Base-by-base conservation (phyloP, 2,329 filamentous ascomycete genomes). In the Stachybotrys echinatus region DNA sequence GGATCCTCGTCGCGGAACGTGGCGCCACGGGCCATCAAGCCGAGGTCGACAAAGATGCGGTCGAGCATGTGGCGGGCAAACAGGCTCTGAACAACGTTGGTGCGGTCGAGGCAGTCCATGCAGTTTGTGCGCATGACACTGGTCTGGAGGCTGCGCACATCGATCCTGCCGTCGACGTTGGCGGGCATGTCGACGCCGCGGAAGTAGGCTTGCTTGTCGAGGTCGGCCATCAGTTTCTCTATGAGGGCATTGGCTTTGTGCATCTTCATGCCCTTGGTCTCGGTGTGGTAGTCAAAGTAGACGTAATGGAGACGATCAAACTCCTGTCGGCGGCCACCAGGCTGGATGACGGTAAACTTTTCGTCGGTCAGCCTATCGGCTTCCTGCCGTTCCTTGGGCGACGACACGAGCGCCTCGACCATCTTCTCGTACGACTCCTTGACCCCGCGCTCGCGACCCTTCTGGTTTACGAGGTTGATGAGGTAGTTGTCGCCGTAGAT, bases 101-200 rank as follows among this genome's bases (percentile, higher is more conserved):
- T 99, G 48, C 94, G 88, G 69, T 99, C 94, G 14, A 99, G 81
- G 58, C 95, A 99, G 70, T 99, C 94, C 94, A 99, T 99, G 73
- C 94, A 99, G 68, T 99, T 99, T 38, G 94, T 96, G 48, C 94
- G 86, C 55, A 99, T 92, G 17, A 97, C 92, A 53, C 89, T 91
- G 1, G 84, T 89, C 75, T 99, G 94, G 55, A 83, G 79, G 54
- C 82, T 85, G 55, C 91, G 85, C 31, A 90, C 82, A 60, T 97
- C 92, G 12, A 96, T 77, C 18, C 81, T 83, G 23, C 87, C 88
- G 51, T 84, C 77, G 46, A 76, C 66, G 58, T 83, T 81, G 42
- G 83, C 88, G 2, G 91, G 89, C 74, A 87, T 88, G 66, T 96
- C 90, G 23, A 92, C 83, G 37, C 89, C 92, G 54, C 91, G 87